phyloP scores from a whole-genome alignment of 306 rosid genomes.

The Inga oerstediana region DNA sequence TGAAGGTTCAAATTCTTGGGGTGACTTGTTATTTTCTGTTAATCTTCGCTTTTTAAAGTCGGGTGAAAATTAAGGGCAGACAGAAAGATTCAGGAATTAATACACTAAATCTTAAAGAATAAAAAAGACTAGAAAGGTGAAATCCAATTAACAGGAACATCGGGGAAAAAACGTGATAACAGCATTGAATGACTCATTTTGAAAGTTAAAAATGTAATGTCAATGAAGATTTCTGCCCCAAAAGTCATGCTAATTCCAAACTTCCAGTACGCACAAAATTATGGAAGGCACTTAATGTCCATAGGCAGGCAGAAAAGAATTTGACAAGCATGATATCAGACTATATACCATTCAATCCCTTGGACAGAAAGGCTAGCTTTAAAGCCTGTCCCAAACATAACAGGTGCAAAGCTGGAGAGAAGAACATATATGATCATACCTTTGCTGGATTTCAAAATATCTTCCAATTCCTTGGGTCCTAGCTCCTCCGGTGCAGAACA shows the following conservation, averaged over 20 bases:
- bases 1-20: conserved; percentile 61
- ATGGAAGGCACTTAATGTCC: background rate
- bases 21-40: conserved; percentile 44
- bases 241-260: background rate
- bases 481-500: conserved; percentile 79
- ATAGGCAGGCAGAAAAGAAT: conserved; percentile 5
- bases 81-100: conserved; percentile 28
- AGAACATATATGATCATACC: conserved; percentile 52
- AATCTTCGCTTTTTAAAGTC: conserved; percentile 69
- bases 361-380: conserved; percentile 18
- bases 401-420: background rate
- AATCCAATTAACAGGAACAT: conserved; percentile 10
- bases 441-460: conserved; percentile 64
- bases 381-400: conserved; percentile 25
- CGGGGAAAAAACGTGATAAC: background rate
- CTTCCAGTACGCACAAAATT: background rate
- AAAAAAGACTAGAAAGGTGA: no score
- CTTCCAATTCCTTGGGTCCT: conserved; percentile 68
- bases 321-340: background rate
- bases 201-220: background rate
- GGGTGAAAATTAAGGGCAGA: conserved; percentile 33
- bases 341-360: conserved; percentile 7
- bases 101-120: conserved; percentile 4
- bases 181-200: conserved; percentile 2
- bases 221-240: background rate